Conservation (phyloP, 257 asterid genomes). For the Paulownia fortunei region DNA sequence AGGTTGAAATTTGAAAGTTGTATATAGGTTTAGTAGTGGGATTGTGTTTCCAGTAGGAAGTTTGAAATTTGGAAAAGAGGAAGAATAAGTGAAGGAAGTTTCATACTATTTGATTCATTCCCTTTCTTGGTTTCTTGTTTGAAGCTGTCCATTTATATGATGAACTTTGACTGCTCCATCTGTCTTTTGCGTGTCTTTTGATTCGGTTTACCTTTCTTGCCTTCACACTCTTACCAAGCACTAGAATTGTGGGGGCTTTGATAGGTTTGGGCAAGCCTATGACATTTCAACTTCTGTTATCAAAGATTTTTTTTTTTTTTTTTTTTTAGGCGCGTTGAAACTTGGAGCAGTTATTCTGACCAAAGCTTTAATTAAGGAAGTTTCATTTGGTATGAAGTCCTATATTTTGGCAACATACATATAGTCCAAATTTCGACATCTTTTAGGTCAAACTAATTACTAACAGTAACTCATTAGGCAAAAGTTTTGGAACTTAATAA, state of each 20-base stretch:
- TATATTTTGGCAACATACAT: neutral
- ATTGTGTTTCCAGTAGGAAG: neutral
- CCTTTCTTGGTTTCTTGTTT: conserved; percentile 13
- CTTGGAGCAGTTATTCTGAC: neutral
- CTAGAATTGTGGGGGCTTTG: neutral
- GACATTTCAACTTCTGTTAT: neutral
- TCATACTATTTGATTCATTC: conserved; percentile 33
- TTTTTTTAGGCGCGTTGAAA: too few relatives aligned
- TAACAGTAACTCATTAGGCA: neutral
- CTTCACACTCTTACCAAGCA: conserved; percentile 30
- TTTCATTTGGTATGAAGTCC: neutral
- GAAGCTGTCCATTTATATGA: neutral
- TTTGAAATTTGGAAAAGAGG: neutral
- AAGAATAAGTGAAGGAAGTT: conserved; percentile 22
- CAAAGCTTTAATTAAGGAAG: neutral
- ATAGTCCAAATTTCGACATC: neutral
- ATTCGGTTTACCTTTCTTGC: conserved; percentile 33
- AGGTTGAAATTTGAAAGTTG: too few relatives aligned
- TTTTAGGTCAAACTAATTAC: neutral
- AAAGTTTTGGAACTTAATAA: neutral
- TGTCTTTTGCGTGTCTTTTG: conserved; percentile 23
- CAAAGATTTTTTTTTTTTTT: neutral
- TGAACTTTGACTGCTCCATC: conserved; percentile 33
- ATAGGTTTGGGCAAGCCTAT: neutral
- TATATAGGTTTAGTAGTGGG: neutral